Evolutionary conservation across 1,284 basidiomycete genomes (phyloP).

Genomic region (Austroboletus niveus): DNA sequence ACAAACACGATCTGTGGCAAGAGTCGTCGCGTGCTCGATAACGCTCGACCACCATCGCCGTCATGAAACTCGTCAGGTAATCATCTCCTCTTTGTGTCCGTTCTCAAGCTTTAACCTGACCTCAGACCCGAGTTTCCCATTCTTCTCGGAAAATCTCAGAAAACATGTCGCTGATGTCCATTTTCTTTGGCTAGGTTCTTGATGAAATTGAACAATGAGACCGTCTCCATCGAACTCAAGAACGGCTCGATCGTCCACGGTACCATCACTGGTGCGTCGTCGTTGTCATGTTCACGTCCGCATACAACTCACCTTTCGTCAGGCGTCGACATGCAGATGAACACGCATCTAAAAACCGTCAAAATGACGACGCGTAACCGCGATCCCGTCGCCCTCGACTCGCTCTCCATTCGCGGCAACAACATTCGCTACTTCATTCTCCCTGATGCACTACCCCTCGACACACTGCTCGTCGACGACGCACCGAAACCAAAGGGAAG

Average conservation of each 20-base stretch:
- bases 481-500: slow-evolving; percentile 93
- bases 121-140: slow-evolving; percentile 8
- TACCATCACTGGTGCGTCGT: slow-evolving; percentile 86
- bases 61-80: slow-evolving; percentile 56
- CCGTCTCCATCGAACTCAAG: slow-evolving; percentile 97
- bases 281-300: background rate
- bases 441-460: slow-evolving; percentile 93
- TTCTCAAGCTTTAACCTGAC: slow-evolving; percentile 13
- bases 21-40: slow-evolving; percentile 8
- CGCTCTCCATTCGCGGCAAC: slow-evolving; percentile 89
- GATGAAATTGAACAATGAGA: slow-evolving; percentile 99
- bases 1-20: slow-evolving; percentile 25
- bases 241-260: slow-evolving; percentile 96
- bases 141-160: background rate
- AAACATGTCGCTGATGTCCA: slow-evolving; percentile 14
- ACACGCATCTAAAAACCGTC: slow-evolving; percentile 95
- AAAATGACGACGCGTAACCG: slow-evolving; percentile 93
- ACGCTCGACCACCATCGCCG: slow-evolving; percentile 28
- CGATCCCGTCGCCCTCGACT: slow-evolving; percentile 80
- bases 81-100: slow-evolving; percentile 7
- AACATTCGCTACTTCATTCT: slow-evolving; percentile 94
- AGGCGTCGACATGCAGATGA: slow-evolving; percentile 98
- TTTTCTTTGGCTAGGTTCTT: slow-evolving; percentile 67
- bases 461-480: slow-evolving; percentile 96
- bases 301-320: slow-evolving; percentile 1